A percentile compares a stretch with the other conserved stretches of the same genome.
These are phyloP conservation scores for Alloteropsis semialata DNA, from an alignment of 176 grass and related monocot genomes.

Conservation along the genomic window DNA sequence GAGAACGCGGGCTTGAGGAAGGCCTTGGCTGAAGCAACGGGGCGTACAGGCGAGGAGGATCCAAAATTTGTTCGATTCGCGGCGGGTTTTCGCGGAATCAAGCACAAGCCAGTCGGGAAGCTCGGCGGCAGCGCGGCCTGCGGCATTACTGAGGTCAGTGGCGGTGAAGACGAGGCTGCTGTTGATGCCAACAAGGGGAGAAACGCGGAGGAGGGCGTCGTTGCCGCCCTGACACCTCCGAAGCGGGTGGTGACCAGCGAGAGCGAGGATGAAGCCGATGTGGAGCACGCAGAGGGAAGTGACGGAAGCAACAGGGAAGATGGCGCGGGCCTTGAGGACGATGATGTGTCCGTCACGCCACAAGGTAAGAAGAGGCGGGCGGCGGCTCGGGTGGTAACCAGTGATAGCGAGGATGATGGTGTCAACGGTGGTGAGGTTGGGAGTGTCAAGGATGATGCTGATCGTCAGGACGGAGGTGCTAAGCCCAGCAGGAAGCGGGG, in stretches of 20 bases:
- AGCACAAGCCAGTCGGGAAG: background rate
- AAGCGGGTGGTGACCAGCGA: slow-evolving; percentile 7
- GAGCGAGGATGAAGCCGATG: slow-evolving; percentile 1
- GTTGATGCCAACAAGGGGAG: background rate
- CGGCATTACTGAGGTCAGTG: slow-evolving; percentile 30
- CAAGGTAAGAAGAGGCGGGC: slow-evolving; percentile 14
- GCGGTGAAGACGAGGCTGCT: slow-evolving; percentile 7
- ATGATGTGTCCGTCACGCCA: background rate
- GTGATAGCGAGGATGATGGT: background rate
- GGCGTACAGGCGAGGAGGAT: background rate
- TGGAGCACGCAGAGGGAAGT: background rate
- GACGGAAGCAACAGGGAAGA: background rate
- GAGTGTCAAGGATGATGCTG: background rate
- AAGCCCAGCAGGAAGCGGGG: slow-evolving; percentile 35
- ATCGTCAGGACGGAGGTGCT: background rate
- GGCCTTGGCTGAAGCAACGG: background rate
- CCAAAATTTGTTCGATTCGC: background rate
- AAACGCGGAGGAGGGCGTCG: background rate
- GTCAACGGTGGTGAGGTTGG: background rate
- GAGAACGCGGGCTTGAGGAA: slow-evolving; percentile 42
- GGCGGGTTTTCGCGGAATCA: background rate
- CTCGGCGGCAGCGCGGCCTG: background rate
- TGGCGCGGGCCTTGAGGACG: background rate
- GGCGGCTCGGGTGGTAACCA: background rate
- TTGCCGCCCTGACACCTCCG: background rate